phyloP scores from a whole-genome alignment of 164 flowering plant species.

The Nymphaea thermarum region DNA sequence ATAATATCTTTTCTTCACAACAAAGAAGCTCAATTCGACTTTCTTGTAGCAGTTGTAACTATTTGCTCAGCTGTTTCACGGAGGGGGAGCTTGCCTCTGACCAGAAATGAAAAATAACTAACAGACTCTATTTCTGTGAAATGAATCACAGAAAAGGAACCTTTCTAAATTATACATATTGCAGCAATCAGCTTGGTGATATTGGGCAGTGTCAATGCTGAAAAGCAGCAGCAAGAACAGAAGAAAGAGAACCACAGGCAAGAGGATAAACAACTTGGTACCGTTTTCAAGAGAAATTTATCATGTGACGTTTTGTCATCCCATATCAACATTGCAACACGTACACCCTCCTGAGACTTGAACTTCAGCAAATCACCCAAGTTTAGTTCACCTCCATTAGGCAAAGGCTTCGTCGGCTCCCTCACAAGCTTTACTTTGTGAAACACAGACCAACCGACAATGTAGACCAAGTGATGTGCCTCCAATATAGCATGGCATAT shows the following conservation, averaged over 20 bases:
- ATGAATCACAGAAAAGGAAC: no score
- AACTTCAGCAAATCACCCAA: conserved; percentile 57
- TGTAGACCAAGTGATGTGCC: conserved; percentile 50
- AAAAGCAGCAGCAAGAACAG: not conserved
- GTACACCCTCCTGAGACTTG: conserved; percentile 64
- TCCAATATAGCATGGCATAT: conserved; percentile 64
- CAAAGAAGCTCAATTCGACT: no score
- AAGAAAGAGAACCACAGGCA: not conserved
- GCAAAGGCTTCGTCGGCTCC: conserved; percentile 49
- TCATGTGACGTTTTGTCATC: conserved; percentile 73
- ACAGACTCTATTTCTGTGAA: no score
- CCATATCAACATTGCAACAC: conserved; percentile 53
- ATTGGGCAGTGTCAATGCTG: no score
- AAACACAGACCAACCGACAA: conserved; percentile 57
- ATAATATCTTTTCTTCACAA: no score
- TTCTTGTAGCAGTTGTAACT: no score
- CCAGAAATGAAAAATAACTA: no score
- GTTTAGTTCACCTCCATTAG: conserved; percentile 45
- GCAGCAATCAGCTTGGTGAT: no score
- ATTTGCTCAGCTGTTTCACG: no score
- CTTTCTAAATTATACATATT: no score
- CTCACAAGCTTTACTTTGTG: conserved; percentile 51
- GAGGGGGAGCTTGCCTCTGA: no score
- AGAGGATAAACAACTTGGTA: not conserved
- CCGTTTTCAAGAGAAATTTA: conserved; percentile 44